Evolutionary conservation across 2,329 filamentous ascomycete genomes (phyloP).

Genomic region (Nigrospora oryzae): DNA sequence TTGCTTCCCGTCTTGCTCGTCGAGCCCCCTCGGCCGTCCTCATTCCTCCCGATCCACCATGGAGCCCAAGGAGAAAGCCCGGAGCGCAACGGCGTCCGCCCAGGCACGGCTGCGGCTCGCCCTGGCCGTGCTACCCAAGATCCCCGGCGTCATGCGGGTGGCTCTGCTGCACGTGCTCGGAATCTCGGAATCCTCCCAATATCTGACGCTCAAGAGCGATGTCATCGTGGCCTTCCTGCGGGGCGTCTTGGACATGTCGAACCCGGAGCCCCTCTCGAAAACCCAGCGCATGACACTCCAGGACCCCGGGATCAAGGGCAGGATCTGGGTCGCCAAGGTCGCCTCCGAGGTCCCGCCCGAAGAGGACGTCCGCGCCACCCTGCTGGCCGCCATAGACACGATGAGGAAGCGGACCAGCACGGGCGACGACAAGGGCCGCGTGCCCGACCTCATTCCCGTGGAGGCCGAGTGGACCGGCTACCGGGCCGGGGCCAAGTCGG

Average conservation of each 20-base stretch:
- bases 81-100: neutral
- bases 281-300: slow-evolving; percentile 40
- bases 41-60: neutral
- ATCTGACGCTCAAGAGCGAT: slow-evolving; percentile 72
- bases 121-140: slow-evolving; percentile 36
- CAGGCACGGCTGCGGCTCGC: neutral
- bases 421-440: slow-evolving; percentile 17
- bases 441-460: slow-evolving; percentile 47
- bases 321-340: slow-evolving; percentile 73
- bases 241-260: slow-evolving; percentile 43
- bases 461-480: slow-evolving; percentile 74
- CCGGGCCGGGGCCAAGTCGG: slow-evolving; percentile 41
- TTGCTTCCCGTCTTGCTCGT: neutral
- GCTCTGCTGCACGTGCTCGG: slow-evolving; percentile 56
- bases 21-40: neutral
- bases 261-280: slow-evolving; percentile 44
- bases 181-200: slow-evolving; percentile 60
- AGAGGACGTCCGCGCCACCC: slow-evolving; percentile 44
- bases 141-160: slow-evolving; percentile 56
- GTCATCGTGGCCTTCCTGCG: slow-evolving; percentile 67
- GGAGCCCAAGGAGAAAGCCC: neutral
- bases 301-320: slow-evolving; percentile 54
- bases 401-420: slow-evolving; percentile 30
- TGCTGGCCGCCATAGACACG: slow-evolving; percentile 49
- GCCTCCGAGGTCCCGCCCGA: slow-evolving; percentile 51